Evolutionary conservation across 2,329 filamentous ascomycete species (phyloP).

Genomic region (Trichoderma cornu-damae): DNA sequence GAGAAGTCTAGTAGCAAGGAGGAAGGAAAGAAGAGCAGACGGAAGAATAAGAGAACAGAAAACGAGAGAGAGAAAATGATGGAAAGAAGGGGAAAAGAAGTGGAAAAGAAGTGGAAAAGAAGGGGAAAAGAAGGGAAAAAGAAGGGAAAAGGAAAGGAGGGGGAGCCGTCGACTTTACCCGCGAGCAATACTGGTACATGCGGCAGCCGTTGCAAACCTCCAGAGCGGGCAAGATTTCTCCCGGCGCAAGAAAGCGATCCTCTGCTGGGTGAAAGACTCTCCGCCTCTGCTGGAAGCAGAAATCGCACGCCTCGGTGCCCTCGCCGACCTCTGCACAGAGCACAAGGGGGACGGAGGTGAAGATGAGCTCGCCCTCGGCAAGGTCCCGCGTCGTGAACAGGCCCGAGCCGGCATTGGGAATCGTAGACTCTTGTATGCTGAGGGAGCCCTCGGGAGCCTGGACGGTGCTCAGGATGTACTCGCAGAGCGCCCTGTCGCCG

Average conservation of each 20-base stretch:
- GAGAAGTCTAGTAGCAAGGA: no score
- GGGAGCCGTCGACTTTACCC: not conserved
- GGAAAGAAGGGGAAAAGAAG: no score
- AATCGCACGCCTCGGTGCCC: not conserved
- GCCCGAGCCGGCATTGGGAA: not conserved
- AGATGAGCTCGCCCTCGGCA: conserved; percentile 6
- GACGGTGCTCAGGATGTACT: conserved; percentile 4
- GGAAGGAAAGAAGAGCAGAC: not conserved
- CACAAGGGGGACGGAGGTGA: conserved; percentile 6
- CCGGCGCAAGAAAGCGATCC: not conserved
- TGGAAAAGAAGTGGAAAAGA: not conserved
- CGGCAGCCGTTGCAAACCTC: not conserved
- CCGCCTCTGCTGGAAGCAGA: conserved; percentile 10
- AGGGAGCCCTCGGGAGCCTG: not conserved
- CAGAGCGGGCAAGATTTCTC: not conserved
- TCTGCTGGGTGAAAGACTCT: not conserved
- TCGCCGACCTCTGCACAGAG: not conserved
- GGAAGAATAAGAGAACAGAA: not conserved
- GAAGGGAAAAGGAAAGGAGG: rapidly evolving
- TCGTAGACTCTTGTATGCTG: not conserved
- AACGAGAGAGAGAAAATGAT: rapidly evolving
- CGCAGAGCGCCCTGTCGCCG: not conserved
- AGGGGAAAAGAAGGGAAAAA: not conserved
- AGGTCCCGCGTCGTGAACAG: not conserved
- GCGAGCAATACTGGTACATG: conserved; percentile 14